A percentile compares a stretch with the other conserved stretches of the same genome.
These are phyloP conservation scores for Capronia coronata DNA, from an alignment of 2,329 filamentous ascomycete species.

Conservation along the genomic window DNA sequence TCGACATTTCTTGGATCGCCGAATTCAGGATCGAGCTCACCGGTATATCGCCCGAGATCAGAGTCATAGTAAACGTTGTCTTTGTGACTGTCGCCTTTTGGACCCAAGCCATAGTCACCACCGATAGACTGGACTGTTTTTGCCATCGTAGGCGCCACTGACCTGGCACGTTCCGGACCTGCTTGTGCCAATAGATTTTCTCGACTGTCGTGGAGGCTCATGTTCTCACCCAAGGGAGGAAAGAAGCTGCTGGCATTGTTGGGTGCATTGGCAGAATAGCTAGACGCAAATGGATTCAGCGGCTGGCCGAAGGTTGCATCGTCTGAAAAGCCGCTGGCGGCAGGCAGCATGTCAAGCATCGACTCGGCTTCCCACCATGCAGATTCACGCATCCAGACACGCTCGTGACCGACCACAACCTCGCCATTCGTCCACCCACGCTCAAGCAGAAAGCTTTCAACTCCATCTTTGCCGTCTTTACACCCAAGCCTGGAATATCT, in stretches of 20 bases:
- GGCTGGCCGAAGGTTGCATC: slow-evolving; percentile 30
- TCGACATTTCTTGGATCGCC: slow-evolving; percentile 71
- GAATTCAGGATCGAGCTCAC: slow-evolving; percentile 67
- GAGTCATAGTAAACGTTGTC: slow-evolving; percentile 65
- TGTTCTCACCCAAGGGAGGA: slow-evolving; percentile 53
- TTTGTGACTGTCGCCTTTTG: slow-evolving; percentile 72
- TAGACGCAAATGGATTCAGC: slow-evolving; percentile 52
- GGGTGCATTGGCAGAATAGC: slow-evolving; percentile 60
- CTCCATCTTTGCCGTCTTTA: slow-evolving; percentile 80
- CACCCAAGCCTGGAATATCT: slow-evolving; percentile 81
- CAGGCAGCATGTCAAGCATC: slow-evolving; percentile 82
- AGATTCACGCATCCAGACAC: slow-evolving; percentile 88
- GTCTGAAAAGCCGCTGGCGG: slow-evolving; percentile 38
- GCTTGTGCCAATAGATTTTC: slow-evolving; percentile 62
- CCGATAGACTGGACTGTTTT: slow-evolving; percentile 50
- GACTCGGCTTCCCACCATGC: slow-evolving; percentile 98
- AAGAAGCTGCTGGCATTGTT: slow-evolving; percentile 59
- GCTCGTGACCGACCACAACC: slow-evolving; percentile 81
- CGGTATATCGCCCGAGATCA: slow-evolving; percentile 59
- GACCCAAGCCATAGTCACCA: slow-evolving; percentile 85
- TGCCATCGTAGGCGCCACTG: slow-evolving; percentile 55
- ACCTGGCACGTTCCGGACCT: slow-evolving; percentile 48
- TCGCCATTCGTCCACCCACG: slow-evolving; percentile 98
- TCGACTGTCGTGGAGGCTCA: slow-evolving; percentile 54
- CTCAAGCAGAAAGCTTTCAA: slow-evolving; percentile 89